phyloP scores from a whole-genome alignment of 169 alveolate species.

The Eimeria necatrix region DNA sequence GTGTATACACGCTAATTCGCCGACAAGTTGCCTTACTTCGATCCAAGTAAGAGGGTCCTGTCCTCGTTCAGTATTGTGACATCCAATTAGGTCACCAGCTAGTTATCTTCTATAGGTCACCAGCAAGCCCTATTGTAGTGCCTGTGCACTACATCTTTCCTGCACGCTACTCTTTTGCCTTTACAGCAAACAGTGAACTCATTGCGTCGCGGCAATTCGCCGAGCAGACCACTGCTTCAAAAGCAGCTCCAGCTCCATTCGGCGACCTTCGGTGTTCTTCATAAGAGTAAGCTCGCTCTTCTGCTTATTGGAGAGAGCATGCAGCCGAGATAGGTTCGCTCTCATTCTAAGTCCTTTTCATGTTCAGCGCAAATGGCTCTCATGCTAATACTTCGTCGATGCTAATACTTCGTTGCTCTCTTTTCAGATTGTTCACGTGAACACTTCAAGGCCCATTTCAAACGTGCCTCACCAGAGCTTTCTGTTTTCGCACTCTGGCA shows the following conservation, averaged over 20 bases:
- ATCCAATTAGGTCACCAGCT: no score
- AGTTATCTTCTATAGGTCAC: no score
- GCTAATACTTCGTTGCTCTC: background rate
- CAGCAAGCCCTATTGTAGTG: no score
- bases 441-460: background rate
- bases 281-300: constrained; percentile 38
- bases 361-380: constrained; percentile 1
- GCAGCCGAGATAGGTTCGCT: constrained; percentile 67
- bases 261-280: constrained; percentile 66
- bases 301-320: constrained; percentile 44
- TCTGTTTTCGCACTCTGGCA: constrained; percentile 33
- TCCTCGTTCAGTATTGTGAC: no score
- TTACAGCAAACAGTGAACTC: background rate
- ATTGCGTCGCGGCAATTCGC: no score
- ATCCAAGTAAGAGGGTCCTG: no score
- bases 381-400: no score
- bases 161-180: no score
- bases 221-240: constrained; percentile 63
- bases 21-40: no score
- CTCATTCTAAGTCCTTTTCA: constrained; percentile 62
- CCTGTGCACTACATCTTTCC: no score
- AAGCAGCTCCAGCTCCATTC: constrained; percentile 58
- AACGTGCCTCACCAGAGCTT: constrained; percentile 18
- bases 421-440: background rate
- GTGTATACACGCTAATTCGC: no score